Base-by-base conservation (phyloP, 1,139 yeast genomes). In the Yamadazyma kanchanaburiensis region DNA sequence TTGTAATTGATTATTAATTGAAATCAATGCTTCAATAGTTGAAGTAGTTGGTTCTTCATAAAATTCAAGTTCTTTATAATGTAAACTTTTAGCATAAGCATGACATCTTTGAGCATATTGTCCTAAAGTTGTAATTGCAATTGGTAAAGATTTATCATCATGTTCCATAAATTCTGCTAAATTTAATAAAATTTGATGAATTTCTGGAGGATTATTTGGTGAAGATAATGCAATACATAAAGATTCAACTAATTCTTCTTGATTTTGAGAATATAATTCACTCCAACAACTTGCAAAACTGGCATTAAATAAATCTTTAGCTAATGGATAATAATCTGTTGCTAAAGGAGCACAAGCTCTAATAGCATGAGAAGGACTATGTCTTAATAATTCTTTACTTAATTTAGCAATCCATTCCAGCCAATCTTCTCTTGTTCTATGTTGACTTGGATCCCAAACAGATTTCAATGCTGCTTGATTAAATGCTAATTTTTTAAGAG, bases 131-230 rank as follows among this genome's bases (percentile, higher is more conserved):
- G 91, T 76, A 13, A 86, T 86, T 22, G 94, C 85, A 32, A 94
- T 84, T 0, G 97, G 97, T 35, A 94, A 66, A 0, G 96, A 83
- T 49, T 88, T 89, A 46, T 88, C 96, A 55, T 89, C 97, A 48
- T 91, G 97, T 50, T 94, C 99, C 95, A 91, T 84, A 49, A 84
- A 94, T 51, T 94, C 99, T 0, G 96, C 95, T 33, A 94, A 64
- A 43, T 89, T 89, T 43, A 94, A 65, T 31, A 94, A 65, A 1
- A 88, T 83, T 51, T 91, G 98, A 44, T 89, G 83, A 26, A 91
- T 89, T 48, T 94, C 99, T 0, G 98, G 96, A 1, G 97, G 96
- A 44, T 87, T 87, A 43, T 89, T 86, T 1, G 95, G 86, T 0
- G 96, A 82, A 1, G 89, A 83, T 39, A 91, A 66, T 0, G 97